Percentiles rank a stretch among this genome's conserved stretches.
These are phyloP conservation scores for Saccharomycopsis vini DNA, from an alignment of 805 yeast genomes.

Conservation along the genomic window DNA sequence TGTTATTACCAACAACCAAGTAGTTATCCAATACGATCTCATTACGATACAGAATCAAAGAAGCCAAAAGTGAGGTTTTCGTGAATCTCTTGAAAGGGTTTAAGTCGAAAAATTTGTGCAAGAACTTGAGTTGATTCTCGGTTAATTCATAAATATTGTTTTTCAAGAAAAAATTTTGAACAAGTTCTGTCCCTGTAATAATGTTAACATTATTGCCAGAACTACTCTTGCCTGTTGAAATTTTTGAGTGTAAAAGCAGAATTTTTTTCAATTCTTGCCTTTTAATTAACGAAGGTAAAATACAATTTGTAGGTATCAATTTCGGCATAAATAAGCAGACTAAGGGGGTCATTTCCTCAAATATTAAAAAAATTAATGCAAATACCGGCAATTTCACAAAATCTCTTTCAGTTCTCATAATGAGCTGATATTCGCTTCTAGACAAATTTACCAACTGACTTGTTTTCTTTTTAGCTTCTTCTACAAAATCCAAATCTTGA, in stretches of 20 bases:
- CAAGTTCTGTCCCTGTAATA: not conserved
- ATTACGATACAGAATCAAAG: constrained; percentile 8
- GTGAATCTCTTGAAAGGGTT: not conserved
- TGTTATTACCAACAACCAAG: constrained; percentile 2
- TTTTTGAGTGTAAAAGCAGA: not conserved
- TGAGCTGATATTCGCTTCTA: constrained; percentile 37
- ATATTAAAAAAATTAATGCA: constrained; percentile 36
- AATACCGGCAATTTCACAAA: constrained; percentile 43
- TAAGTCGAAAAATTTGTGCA: constrained; percentile 9
- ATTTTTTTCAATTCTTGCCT: constrained; percentile 20
- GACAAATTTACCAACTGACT: constrained; percentile 30
- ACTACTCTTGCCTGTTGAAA: not conserved
- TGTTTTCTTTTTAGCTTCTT: constrained; percentile 14
- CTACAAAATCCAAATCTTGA: constrained; percentile 26
- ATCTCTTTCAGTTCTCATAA: constrained; percentile 35
- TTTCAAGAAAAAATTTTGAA: constrained; percentile 24
- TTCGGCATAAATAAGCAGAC: constrained; percentile 46
- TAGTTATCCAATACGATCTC: constrained; percentile 14
- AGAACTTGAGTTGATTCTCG: not conserved
- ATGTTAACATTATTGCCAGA: not conserved
- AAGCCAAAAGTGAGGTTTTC: not conserved
- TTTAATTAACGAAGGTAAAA: constrained; percentile 34
- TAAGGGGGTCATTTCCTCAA: constrained; percentile 47
- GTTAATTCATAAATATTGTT: constrained; percentile 1
- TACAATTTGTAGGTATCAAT: constrained; percentile 50